phyloP scores from a whole-genome alignment of 2,329 filamentous ascomycete genomes.

The Metarhizium guizhouense region DNA sequence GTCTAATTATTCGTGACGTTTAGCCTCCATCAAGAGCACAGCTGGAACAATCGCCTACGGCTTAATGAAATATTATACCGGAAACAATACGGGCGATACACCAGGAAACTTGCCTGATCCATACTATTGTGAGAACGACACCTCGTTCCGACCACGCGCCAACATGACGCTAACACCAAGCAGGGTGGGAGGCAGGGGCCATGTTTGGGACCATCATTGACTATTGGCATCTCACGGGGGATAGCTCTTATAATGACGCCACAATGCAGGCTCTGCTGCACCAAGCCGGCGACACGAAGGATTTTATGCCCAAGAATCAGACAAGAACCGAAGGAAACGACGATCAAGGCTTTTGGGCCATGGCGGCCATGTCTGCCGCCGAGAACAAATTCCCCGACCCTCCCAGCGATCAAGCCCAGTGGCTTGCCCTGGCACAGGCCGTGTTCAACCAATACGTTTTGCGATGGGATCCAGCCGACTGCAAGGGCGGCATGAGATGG shows the following conservation, averaged over 20 bases:
- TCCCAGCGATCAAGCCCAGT: constrained; percentile 52
- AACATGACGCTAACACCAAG: constrained; percentile 4
- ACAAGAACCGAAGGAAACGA: constrained; percentile 58
- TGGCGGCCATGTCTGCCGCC: constrained; percentile 69
- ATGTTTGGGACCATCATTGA: constrained; percentile 64
- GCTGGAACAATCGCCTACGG: constrained; percentile 38
- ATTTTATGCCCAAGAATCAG: constrained; percentile 62
- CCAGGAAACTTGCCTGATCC: constrained; percentile 50
- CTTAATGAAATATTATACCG: constrained; percentile 41
- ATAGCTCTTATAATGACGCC: constrained; percentile 53
- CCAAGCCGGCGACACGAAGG: constrained; percentile 48
- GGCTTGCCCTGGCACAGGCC: constrained; percentile 67
- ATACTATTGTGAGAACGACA: constrained; percentile 47
- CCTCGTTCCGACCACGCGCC: constrained; percentile 21
- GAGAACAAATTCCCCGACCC: constrained; percentile 70
- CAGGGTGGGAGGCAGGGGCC: constrained; percentile 62
- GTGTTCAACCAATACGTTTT: constrained; percentile 70
- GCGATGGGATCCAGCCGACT: constrained; percentile 58
- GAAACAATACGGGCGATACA: constrained; percentile 49
- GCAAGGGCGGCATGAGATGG: constrained; percentile 72
- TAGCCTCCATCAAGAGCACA: constrained; percentile 41
- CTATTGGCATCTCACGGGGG: constrained; percentile 64
- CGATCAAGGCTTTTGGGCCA: constrained; percentile 78
- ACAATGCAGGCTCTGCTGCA: constrained; percentile 50
- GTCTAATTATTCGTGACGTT: not conserved